Evolutionary conservation across 2,329 filamentous ascomycete species (phyloP), one percentile per base, ranked within the genome.

Genomic region (Colletotrichum tropicale): DNA sequence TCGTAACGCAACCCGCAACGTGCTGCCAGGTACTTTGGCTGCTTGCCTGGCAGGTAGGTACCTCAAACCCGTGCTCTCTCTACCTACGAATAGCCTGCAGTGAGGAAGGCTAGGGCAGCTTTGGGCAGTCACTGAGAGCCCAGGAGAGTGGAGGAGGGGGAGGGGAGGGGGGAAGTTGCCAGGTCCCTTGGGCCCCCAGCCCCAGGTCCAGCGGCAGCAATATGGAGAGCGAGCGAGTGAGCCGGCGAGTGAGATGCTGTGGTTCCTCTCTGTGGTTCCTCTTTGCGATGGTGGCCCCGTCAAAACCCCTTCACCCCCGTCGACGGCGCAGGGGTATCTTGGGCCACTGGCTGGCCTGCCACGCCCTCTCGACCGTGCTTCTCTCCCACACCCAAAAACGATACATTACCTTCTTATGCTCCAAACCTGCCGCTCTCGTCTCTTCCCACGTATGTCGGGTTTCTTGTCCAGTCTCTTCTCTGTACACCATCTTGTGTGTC

Each of bases 391-490:
- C 68, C 75, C 66, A 65, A 74, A 74, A 64, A 75, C 21, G 21
- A 18, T 70, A 76, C 75, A 76, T 74, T 74, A 66, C 71, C 71
- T 70, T 75, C 65, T 73, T 70, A 67, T 67, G 74, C 71, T 70
- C 74, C 74, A 52, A 69, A 36, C 60, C 60, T 61, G 38, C 56
- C 60, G 43, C 72, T 38, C 55, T 62, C 64, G 36, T 69, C 52
- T 55, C 69, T 76, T 68, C 69, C 76, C 69, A 76, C 77, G 75
- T 75, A 72, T 38, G 24, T 71, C 75, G 67, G 52, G 72, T 69
- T 69, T 74, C 61, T 66, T 62, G 32, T 64, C 61, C 65, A 62
- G 65, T 70, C 74, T 83, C 87, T 83, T 84, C 86, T 85, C 82
- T 78, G 74, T 77, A 76, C 65, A 77, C 73, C 76, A 71, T 73